Evolutionary conservation across 2,329 filamentous ascomycete species (phyloP).

Genomic region (Botrytis porri): DNA sequence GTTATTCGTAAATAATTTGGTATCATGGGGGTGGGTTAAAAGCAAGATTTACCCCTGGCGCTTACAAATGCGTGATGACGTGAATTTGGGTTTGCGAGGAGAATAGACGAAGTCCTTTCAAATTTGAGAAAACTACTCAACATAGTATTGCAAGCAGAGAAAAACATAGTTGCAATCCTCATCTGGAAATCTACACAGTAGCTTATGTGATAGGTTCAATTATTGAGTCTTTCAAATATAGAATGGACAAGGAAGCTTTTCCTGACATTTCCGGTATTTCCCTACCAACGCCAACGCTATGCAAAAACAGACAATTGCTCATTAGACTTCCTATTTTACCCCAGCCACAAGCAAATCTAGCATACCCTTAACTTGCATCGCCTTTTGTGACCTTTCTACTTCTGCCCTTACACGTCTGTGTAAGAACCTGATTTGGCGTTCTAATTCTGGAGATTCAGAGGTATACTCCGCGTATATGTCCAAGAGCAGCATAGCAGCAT

Average conservation of each 20-base stretch:
- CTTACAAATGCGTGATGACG: conserved; percentile 22
- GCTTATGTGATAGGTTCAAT: conserved; percentile 19
- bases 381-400: conserved; percentile 79
- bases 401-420: conserved; percentile 70
- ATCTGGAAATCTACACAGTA: neutral
- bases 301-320: conserved; percentile 32
- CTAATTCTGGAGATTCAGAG: conserved; percentile 69
- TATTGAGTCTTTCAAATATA: conserved; percentile 17
- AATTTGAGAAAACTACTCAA: neutral
- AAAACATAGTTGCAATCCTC: neutral
- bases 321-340: conserved; percentile 31
- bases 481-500: conserved; percentile 76
- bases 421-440: conserved; percentile 65
- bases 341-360: conserved; percentile 69
- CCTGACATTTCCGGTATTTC: conserved; percentile 20
- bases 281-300: conserved; percentile 43
- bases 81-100: neutral
- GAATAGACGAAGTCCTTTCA: neutral
- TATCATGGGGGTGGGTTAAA: conserved; percentile 7
- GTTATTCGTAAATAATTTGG: neutral
- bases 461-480: conserved; percentile 85
- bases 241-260: conserved; percentile 19
- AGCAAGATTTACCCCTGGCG: conserved; percentile 23
- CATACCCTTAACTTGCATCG: conserved; percentile 83
- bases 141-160: neutral